Percentiles rank a stretch among this genome's conserved stretches.
phyloP scores from a whole-genome alignment of 345 rosid species.

The Geranium rotundifolium region DNA sequence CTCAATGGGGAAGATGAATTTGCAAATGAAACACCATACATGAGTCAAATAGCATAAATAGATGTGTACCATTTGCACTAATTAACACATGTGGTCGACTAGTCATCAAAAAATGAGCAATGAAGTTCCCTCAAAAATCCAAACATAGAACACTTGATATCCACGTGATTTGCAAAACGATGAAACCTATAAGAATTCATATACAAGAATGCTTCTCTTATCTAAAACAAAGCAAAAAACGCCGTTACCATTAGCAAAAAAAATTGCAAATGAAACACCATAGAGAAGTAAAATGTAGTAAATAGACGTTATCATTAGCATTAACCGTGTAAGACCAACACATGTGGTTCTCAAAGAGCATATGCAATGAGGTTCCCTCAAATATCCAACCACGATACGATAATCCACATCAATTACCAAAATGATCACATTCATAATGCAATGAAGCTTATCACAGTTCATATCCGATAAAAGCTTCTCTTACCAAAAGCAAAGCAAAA shows the following conservation, averaged over 20 bases:
- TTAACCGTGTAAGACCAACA: background rate
- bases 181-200: too few species aligned
- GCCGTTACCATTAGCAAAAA: too few species aligned
- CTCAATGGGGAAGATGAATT: background rate
- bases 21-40: background rate
- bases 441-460: background rate
- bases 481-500: background rate
- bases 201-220: too few species aligned
- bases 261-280: background rate
- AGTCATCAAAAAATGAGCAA: too few species aligned
- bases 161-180: too few species aligned
- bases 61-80: too few species aligned
- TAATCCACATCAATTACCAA: background rate
- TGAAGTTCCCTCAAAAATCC: too few species aligned
- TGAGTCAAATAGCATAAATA: too few species aligned
- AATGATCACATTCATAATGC: background rate
- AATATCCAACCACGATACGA: background rate
- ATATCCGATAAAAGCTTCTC: background rate
- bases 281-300: background rate
- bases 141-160: too few species aligned
- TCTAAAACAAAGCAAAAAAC: too few species aligned
- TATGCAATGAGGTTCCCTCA: background rate
- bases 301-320: background rate
- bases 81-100: background rate
- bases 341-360: background rate